Conservation (phyloP, 331 rosid species). For the Spiraea crenata region DNA sequence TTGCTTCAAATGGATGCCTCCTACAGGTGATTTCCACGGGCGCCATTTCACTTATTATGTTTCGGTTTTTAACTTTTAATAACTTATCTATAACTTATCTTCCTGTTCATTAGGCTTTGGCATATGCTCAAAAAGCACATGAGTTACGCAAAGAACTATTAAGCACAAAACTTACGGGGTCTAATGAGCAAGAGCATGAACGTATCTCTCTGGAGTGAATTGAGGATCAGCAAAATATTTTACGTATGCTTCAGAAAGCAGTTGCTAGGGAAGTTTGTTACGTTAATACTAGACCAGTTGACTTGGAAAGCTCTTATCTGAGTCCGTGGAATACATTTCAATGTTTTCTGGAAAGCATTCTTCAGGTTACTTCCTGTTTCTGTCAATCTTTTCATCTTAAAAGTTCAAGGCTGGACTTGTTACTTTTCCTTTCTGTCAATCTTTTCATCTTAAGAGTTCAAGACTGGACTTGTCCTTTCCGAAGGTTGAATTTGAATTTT, state of each 20-base stretch:
- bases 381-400: slow-evolving; percentile 9
- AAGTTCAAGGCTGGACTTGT: not conserved
- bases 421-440: slow-evolving; percentile 17
- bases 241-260: slow-evolving; percentile 30
- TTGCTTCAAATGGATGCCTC: slow-evolving; percentile 63
- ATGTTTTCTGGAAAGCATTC: slow-evolving; percentile 91
- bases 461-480: not conserved
- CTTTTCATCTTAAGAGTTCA: slow-evolving; percentile 9
- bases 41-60: not conserved
- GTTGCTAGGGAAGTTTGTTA: slow-evolving; percentile 51
- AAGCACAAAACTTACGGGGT: slow-evolving; percentile 49
- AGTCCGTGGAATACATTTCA: slow-evolving; percentile 85
- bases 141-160: slow-evolving; percentile 64
- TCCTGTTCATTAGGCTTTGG: slow-evolving; percentile 60
- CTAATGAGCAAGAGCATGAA: slow-evolving; percentile 46
- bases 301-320: slow-evolving; percentile 58
- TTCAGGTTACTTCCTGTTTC: slow-evolving; percentile 62
- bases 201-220: slow-evolving; percentile 36
- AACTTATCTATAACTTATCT: not conserved
- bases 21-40: slow-evolving; percentile 44
- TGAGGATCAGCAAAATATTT: slow-evolving; percentile 33
- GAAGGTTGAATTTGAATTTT: slow-evolving; percentile 1
- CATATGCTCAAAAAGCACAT: slow-evolving; percentile 80
- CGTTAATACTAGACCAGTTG: slow-evolving; percentile 53
- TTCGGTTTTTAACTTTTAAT: not conserved